phyloP scores from a whole-genome alignment of 495 filamentous ascomycete species.

The Amorphotheca resinae region DNA sequence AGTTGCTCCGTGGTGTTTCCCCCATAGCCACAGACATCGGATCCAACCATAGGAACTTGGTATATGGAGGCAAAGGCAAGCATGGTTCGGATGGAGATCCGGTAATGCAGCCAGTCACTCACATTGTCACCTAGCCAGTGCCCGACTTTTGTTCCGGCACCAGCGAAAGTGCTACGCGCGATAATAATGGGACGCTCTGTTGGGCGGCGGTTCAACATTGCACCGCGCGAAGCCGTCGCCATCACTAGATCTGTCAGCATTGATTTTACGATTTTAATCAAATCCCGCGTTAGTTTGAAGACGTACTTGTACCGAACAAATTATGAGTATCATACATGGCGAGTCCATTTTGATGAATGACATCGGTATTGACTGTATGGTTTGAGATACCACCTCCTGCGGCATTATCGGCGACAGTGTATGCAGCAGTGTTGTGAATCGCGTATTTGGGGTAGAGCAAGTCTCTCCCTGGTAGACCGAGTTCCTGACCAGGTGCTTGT shows the following conservation, averaged over 20 bases:
- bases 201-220: slow-evolving; percentile 61
- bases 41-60: slow-evolving; percentile 77
- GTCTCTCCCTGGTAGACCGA: slow-evolving; percentile 50
- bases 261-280: no score
- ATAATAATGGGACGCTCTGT: slow-evolving; percentile 61
- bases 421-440: slow-evolving; percentile 56
- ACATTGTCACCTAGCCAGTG: slow-evolving; percentile 87
- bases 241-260: slow-evolving; percentile 45
- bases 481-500: slow-evolving; percentile 25
- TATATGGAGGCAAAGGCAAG: slow-evolving; percentile 68
- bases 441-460: slow-evolving; percentile 60
- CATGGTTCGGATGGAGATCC: slow-evolving; percentile 52
- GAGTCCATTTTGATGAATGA: slow-evolving; percentile 60
- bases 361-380: slow-evolving; percentile 61
- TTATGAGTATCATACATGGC: slow-evolving; percentile 77
- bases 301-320: slow-evolving; percentile 61
- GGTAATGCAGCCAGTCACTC: slow-evolving; percentile 59
- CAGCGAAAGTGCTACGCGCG: slow-evolving; percentile 73
- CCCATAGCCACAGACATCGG: slow-evolving; percentile 71
- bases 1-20: slow-evolving; percentile 63
- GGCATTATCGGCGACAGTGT: slow-evolving; percentile 27
- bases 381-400: slow-evolving; percentile 51
- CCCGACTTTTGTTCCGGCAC: slow-evolving; percentile 64
- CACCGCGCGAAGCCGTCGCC: slow-evolving; percentile 49
- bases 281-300: neutral